phyloP scores from a whole-genome alignment of 768 basidiomycete genomes.

The Dictyophora rubrovolvata region DNA sequence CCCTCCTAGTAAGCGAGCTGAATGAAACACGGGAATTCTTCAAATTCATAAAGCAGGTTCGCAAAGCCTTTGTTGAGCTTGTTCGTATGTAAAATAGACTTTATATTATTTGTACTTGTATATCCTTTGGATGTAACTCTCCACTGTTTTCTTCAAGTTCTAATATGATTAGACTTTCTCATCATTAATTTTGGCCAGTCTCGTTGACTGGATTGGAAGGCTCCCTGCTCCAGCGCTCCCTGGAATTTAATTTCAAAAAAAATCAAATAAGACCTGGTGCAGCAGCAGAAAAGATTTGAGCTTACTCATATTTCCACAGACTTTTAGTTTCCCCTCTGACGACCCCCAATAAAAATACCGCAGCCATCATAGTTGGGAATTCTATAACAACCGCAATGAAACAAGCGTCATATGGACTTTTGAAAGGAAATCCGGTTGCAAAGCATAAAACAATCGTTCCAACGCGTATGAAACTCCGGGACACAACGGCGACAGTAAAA shows the following conservation, averaged over 20 bases:
- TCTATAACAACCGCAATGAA: background rate
- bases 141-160: no score
- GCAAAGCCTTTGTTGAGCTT: slow-evolving; percentile 20
- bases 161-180: no score
- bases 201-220: no score
- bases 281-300: background rate
- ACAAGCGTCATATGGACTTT: background rate
- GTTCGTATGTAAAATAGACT: background rate
- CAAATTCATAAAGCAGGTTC: slow-evolving; percentile 56
- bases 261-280: no score
- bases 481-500: background rate
- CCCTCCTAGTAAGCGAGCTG: slow-evolving; percentile 58
- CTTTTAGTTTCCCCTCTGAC: background rate
- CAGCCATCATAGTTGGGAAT: background rate
- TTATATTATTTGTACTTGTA: background rate
- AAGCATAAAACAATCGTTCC: background rate
- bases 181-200: no score
- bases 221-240: no score
- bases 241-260: no score
- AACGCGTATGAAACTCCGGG: background rate
- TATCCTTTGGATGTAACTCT: no score
- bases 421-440: background rate
- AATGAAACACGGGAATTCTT: slow-evolving; percentile 64
- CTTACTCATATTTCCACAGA: background rate
- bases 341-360: background rate